Conservation (phyloP, 345 rosid species). For the Acer saccharum region DNA sequence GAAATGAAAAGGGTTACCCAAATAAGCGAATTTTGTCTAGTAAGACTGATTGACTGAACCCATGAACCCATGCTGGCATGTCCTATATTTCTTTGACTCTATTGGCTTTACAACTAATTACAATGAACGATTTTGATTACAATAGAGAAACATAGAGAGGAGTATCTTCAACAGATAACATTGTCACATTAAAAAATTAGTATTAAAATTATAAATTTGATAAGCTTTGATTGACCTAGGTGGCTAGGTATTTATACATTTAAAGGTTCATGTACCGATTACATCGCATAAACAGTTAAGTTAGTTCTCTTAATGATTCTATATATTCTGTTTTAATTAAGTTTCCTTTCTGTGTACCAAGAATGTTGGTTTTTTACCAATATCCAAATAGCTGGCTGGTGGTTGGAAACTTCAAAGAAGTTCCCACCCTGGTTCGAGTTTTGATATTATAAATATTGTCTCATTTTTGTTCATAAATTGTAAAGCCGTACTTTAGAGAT, state of each 20-base stretch:
- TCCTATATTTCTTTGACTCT: not conserved
- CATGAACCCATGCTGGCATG: not conserved
- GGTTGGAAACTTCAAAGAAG: too few relatives aligned
- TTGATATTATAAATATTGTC: too few relatives aligned
- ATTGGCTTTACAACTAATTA: not conserved
- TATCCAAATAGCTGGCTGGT: too few relatives aligned
- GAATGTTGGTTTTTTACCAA: not conserved
- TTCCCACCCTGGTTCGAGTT: too few relatives aligned
- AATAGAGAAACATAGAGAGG: not conserved
- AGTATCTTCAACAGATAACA: not conserved
- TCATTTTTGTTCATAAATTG: too few relatives aligned
- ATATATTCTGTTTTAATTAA: not conserved
- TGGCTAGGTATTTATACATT: not conserved
- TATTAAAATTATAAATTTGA: constrained; percentile 1
- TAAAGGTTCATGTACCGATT: constrained; percentile 34
- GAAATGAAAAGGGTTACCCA: not conserved
- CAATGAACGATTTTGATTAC: not conserved
- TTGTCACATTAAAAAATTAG: not conserved
- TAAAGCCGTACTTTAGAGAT: too few relatives aligned
- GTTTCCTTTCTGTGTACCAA: not conserved
- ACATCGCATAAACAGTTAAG: constrained; percentile 13
- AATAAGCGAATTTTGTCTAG: not conserved
- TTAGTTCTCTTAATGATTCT: not conserved
- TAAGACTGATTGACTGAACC: not conserved
- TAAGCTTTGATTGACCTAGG: not conserved